phyloP scores from a whole-genome alignment of 805 yeast genomes.

The Ogataea glucozyma region DNA sequence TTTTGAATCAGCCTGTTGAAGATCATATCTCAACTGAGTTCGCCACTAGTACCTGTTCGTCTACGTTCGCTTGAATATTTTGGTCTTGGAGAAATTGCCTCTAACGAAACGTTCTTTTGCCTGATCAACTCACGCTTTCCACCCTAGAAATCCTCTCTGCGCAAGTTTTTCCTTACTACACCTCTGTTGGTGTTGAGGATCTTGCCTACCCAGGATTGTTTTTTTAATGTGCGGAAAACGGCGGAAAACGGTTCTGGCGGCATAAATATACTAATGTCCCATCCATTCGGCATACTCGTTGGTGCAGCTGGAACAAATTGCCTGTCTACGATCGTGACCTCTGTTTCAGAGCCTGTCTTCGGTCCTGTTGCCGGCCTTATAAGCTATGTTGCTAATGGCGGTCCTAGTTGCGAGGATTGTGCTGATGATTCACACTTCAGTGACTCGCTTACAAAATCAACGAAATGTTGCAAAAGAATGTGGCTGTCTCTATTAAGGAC shows the following conservation, averaged over 20 bases:
- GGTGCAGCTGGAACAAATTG: slow-evolving; percentile 59
- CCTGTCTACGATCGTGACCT: slow-evolving; percentile 54
- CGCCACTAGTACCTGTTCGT: no score
- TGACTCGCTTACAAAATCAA: slow-evolving; percentile 56
- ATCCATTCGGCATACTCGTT: slow-evolving; percentile 59
- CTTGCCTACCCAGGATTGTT: slow-evolving; percentile 55
- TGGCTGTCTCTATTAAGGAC: slow-evolving; percentile 55
- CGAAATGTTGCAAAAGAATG: slow-evolving; percentile 60
- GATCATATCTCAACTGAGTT: no score
- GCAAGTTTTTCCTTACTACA: no score
- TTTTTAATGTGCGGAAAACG: slow-evolving; percentile 64
- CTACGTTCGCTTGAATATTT: no score
- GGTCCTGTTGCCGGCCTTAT: slow-evolving; percentile 64
- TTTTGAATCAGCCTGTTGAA: no score
- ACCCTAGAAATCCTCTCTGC: no score
- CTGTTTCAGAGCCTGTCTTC: slow-evolving; percentile 57
- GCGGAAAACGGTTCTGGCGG: slow-evolving; percentile 57
- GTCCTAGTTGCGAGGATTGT: slow-evolving; percentile 65
- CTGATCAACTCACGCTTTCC: no score
- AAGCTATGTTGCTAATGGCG: slow-evolving; percentile 62
- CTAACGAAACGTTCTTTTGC: no score
- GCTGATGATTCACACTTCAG: slow-evolving; percentile 62
- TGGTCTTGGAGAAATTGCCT: no score
- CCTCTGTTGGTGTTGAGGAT: slow-evolving; percentile 63
- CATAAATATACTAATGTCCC: slow-evolving; percentile 56